Conservation (phyloP, 2,329 filamentous ascomycete species). For the Colletotrichum cuscutae region DNA sequence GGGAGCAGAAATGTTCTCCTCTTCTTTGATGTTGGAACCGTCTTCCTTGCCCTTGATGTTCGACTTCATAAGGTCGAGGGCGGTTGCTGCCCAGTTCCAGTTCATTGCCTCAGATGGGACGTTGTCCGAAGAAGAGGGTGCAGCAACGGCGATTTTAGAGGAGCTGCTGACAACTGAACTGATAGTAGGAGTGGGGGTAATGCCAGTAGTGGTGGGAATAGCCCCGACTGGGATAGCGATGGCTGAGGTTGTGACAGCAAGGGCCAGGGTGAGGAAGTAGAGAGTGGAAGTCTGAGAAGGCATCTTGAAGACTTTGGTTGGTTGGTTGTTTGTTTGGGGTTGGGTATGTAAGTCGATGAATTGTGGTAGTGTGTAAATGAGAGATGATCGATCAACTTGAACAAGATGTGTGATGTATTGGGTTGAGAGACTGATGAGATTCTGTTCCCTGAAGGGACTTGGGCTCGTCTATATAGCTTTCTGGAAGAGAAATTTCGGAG, state of each 20-base stretch:
- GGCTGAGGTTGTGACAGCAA: neutral
- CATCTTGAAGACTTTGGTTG: neutral
- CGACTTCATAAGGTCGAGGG: neutral
- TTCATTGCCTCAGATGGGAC: neutral
- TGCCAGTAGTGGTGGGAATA: neutral
- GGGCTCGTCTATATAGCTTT: neutral
- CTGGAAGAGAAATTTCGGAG: neutral
- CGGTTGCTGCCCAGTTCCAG: neutral
- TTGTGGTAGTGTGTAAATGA: neutral
- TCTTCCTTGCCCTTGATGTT: neutral
- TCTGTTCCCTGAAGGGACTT: fast-evolving
- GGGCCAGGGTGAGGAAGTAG: neutral
- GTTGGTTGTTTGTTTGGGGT: neutral
- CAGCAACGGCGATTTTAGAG: neutral
- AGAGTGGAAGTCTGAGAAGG: neutral
- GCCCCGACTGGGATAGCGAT: neutral
- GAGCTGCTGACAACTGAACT: neutral
- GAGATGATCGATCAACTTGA: neutral
- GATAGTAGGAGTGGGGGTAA: neutral
- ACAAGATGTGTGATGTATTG: no score
- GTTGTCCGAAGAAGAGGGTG: no score
- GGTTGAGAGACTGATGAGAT: neutral
- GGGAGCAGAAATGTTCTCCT: neutral
- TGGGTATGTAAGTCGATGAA: neutral
- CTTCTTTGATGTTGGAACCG: neutral